Conservation (phyloP, 805 yeast species). For the Barnettozyma salicaria region DNA sequence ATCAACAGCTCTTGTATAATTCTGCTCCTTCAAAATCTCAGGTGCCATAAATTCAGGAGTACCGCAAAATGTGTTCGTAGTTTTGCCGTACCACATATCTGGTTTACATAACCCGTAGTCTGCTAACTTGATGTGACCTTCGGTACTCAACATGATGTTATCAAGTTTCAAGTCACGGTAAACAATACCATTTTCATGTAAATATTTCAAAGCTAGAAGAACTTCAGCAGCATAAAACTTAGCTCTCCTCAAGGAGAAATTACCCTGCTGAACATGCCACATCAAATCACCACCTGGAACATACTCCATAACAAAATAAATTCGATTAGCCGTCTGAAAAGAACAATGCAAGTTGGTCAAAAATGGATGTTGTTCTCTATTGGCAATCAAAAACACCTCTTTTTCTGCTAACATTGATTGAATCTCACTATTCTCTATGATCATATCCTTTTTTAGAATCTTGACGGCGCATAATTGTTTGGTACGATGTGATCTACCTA, state of each 20-base stretch:
- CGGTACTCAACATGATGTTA: constrained; percentile 80
- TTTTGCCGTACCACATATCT: constrained; percentile 76
- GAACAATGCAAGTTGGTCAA: constrained; percentile 86
- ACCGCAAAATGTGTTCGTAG: constrained; percentile 95
- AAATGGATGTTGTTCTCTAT: constrained; percentile 88
- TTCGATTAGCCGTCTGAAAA: constrained; percentile 95
- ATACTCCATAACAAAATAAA: constrained; percentile 97
- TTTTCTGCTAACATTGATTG: constrained; percentile 94
- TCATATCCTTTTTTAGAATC: constrained; percentile 92
- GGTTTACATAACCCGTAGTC: constrained; percentile 98
- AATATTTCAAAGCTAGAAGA: constrained; percentile 78
- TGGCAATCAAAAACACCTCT: constrained; percentile 79
- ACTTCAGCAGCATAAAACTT: constrained; percentile 98
- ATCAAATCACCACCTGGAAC: constrained; percentile 97
- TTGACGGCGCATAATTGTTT: constrained; percentile 87
- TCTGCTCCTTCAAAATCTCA: constrained; percentile 88
- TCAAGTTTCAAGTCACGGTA: constrained; percentile 96
- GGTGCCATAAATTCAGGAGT: constrained; percentile 99
- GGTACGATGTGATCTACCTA: constrained; percentile 87
- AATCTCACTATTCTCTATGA: constrained; percentile 92
- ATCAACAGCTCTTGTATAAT: constrained; percentile 90
- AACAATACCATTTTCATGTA: constrained; percentile 93
- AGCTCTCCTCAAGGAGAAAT: constrained; percentile 85
- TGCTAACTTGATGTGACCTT: constrained; percentile 94
- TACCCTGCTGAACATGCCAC: constrained; percentile 97